phyloP scores from a whole-genome alignment of 768 basidiomycete species.

The Leccinum sublutescens region DNA sequence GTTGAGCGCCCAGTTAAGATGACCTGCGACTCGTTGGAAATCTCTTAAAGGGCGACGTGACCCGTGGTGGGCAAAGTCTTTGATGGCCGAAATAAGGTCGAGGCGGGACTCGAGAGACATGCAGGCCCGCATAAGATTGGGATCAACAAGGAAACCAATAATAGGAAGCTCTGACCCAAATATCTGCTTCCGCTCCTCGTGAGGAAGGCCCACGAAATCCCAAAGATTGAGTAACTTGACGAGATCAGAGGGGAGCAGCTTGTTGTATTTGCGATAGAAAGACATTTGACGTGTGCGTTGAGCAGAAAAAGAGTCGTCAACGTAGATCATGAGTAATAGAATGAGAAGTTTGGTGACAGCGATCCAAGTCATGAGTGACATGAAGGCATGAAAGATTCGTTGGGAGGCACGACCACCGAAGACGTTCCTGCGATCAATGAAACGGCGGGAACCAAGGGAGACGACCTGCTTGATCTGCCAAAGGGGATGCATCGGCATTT shows the following conservation, averaged over 20 bases:
- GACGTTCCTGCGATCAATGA: too few relatives aligned
- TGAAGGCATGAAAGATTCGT: too few relatives aligned
- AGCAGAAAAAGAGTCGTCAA: too few relatives aligned
- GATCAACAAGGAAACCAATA: constrained; percentile 20
- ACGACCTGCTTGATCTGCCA: too few relatives aligned
- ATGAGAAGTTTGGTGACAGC: too few relatives aligned
- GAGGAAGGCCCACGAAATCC: constrained; percentile 31
- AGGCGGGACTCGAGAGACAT: constrained; percentile 8
- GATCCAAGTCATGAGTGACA: too few relatives aligned
- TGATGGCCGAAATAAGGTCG: neutral
- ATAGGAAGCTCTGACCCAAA: neutral
- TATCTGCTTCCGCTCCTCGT: constrained; percentile 32
- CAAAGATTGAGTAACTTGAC: constrained; percentile 26
- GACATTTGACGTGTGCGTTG: too few relatives aligned
- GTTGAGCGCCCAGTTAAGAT: neutral
- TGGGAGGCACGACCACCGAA: too few relatives aligned
- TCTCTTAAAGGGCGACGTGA: constrained; percentile 9
- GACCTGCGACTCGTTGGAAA: constrained; percentile 29
- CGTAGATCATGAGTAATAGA: too few relatives aligned
- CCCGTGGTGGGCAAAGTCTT: constrained; percentile 8
- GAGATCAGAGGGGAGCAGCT: neutral
- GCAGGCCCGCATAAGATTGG: constrained; percentile 11
- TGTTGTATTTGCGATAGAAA: neutral
- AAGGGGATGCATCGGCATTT: too few relatives aligned
- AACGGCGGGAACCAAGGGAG: too few relatives aligned